These are phyloP conservation scores for Cyberlindnera subsufficiens DNA, from an alignment of 805 yeast genomes.

Conservation along the genomic window DNA sequence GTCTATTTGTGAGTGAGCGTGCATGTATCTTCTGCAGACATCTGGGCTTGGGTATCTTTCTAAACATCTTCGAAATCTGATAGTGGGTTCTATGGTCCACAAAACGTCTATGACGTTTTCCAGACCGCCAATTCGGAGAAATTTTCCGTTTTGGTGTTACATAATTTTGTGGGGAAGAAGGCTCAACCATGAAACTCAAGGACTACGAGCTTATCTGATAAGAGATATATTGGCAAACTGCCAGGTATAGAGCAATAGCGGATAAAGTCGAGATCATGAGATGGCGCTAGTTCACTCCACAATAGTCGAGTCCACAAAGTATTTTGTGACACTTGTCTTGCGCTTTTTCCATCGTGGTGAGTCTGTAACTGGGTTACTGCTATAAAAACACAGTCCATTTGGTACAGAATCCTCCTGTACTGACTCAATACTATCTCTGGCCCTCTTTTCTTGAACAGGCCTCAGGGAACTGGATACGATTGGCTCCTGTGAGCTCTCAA, in stretches of 20 bases:
- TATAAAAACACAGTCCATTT: conserved; percentile 1
- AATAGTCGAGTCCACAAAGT: neutral
- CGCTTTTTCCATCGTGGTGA: conserved; percentile 10
- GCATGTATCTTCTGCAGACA: neutral
- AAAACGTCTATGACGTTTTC: neutral
- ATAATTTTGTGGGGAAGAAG: neutral
- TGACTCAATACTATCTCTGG: neutral
- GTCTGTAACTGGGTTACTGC: conserved; percentile 14
- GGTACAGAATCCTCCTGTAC: neutral
- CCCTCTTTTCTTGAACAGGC: neutral
- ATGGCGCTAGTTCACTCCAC: neutral
- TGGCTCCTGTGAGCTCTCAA: conserved; percentile 1
- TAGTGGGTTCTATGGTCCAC: neutral
- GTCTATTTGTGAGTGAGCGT: conserved; percentile 10
- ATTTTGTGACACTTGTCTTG: conserved; percentile 7
- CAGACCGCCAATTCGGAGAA: too few species aligned
- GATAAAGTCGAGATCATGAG: too few species aligned
- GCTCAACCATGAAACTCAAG: too few species aligned
- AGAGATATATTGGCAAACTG: too few species aligned
- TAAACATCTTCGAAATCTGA: neutral
- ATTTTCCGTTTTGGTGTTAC: neutral
- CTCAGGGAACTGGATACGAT: neutral
- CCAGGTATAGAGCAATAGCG: too few species aligned
- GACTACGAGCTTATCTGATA: too few species aligned
- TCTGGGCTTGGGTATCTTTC: neutral